Conservation (phyloP, 2,329 filamentous ascomycete species). For the Cladobotryum mycophilum region DNA sequence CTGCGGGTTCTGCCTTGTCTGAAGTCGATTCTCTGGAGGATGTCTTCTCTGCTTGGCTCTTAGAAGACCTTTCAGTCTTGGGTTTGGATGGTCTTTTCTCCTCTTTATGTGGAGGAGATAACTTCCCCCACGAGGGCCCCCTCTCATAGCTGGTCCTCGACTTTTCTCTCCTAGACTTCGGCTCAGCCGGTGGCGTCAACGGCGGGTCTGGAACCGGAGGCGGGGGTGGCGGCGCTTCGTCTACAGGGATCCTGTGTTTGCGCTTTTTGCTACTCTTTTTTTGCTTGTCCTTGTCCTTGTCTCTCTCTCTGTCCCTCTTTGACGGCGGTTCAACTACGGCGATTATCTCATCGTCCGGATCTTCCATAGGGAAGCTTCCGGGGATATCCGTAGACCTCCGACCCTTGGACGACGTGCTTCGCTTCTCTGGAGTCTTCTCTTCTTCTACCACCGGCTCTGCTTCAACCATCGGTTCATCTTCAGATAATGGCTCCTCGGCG, state of each 20-base stretch:
- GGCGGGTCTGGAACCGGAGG: constrained; percentile 43
- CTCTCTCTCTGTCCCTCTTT: constrained; percentile 29
- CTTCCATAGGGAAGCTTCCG: constrained; percentile 52
- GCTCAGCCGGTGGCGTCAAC: constrained; percentile 46
- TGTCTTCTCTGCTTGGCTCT: constrained; percentile 47
- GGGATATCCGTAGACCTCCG: constrained; percentile 25
- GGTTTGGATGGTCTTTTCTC: constrained; percentile 53
- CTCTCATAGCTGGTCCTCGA: constrained; percentile 67
- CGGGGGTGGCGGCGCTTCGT: constrained; percentile 28
- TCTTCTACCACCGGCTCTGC: constrained; percentile 17
- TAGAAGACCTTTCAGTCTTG: constrained; percentile 56
- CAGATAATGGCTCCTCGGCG: constrained; percentile 28
- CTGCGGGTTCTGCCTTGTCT: constrained; percentile 55
- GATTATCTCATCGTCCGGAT: constrained; percentile 43
- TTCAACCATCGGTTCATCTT: constrained; percentile 16
- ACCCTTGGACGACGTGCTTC: constrained; percentile 28
- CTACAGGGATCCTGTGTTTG: constrained; percentile 16
- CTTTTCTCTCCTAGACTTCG: constrained; percentile 66
- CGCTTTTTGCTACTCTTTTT: constrained; percentile 32
- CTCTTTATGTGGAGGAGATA: constrained; percentile 35
- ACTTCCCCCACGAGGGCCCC: constrained; percentile 63
- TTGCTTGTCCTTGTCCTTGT: constrained; percentile 26
- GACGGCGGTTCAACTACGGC: constrained; percentile 47
- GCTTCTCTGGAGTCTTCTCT: constrained; percentile 23
- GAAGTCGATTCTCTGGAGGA: constrained; percentile 66